Base-by-base conservation (phyloP, 805 yeast species). In the Kuraishia floccosa region DNA sequence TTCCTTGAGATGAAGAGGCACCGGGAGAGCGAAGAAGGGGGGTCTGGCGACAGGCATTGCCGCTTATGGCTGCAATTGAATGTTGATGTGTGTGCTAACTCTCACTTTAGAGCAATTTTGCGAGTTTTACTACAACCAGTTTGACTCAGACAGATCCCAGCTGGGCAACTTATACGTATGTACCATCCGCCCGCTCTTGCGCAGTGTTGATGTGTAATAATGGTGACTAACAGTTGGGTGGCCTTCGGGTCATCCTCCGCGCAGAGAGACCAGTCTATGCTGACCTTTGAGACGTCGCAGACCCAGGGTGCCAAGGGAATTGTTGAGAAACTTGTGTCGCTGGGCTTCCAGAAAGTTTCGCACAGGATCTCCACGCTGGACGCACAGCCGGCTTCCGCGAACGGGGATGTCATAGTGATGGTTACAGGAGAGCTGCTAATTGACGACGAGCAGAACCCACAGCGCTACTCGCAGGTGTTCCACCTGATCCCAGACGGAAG, bases 381-480 rank as follows among this genome's bases (percentile, higher is more conserved):
- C 50, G 97, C 97, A 28, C 98, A 91, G 63, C 98, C 98, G 30
- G 95, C 93, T 24, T 80, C 94, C 35, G 84, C 94, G 36, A 72
- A 65, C 46, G 89, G 91, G 39, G 96, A 89, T 53, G 94, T 91
- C 34, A 68, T 91, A 47, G 97, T 89, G 32, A 79, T 91, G 91
- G 96, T 91, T 46, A 91, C 98, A 33, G 98, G 98, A 40, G 96
- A 84, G 58, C 71, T 91, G 42, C 60, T 86, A 47, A 69, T 80
- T 42, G 98, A 91, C 55, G 97, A 89, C 40, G 97, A 91, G 65
- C 82, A 77, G 54, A 86, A 85, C 58, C 75, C 96, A 35, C 96
- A 89, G 61, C 78, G 95, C 62, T 91, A 87, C 63, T 84, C 97
- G 20, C 98, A 91, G 64, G 94, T 85, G 29, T 91, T 91, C 76